Base-by-base conservation (phyloP, 2,329 filamentous ascomycete genomes). In the Claviceps spartinae region DNA sequence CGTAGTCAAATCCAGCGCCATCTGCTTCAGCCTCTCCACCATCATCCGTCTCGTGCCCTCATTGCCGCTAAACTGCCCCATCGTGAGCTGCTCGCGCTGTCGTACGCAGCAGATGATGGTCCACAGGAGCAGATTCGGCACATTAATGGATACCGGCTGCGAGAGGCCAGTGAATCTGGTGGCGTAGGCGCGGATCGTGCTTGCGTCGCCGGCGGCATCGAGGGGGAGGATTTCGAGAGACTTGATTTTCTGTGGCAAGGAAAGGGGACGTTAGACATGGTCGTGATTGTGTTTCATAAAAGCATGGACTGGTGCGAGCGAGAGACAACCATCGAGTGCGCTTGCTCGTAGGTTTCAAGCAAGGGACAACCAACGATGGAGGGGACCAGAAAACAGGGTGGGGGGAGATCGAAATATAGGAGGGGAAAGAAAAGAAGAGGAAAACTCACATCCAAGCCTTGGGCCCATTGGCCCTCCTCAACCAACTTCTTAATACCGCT, bases 121-220 rank as follows among this genome's bases (percentile, higher is more conserved):
- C 93, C 93, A 97, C 72, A 95, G 85, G 56, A 98, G 78, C 56
- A 97, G 75, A 67, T 91, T 88, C 18, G 91, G 91, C 60, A 96
- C 83, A 62, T 93, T 95, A 64, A 88, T 83, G 2, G 90, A 85
- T 42, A 98, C 86, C 7, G 89, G 81, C 58, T 88, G 81, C 4
- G 88, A 80, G 42, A 95, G 77, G 1, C 78, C 75, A 16, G 87
- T 79, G 70, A 98, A 97, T 55, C 83, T 84, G 60, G 87, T 82
- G 1, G 91, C 89, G 55, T 83, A 83, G 57, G 77, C 77, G 56
- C 93, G 87, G 68, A 98, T 91, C 48, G 76, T 78, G 60, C 81
- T 78, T 53, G 93, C 81, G 62, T 91, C 85, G 61, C 88, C 87
- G 24, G 72, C 71, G 16, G 87, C 84, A 48, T 82, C 76, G 46